A percentile compares a stretch with the other conserved stretches of the same genome.
These are phyloP conservation scores for Solanum infundibuliforme DNA, from an alignment of 257 asterid genomes.

Conservation along the genomic window DNA sequence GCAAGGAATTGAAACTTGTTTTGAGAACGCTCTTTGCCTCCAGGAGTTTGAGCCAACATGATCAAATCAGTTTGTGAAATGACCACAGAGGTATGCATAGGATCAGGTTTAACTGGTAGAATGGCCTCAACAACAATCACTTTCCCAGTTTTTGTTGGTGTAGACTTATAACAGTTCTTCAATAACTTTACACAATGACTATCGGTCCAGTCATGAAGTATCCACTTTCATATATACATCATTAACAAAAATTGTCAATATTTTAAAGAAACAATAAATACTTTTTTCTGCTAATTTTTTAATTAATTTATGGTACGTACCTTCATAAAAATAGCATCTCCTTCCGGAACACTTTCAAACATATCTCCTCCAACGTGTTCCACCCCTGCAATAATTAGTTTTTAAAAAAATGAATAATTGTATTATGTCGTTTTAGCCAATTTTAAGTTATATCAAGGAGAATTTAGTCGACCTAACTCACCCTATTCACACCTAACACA, in stretches of 20 bases:
- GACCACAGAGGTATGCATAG: background rate
- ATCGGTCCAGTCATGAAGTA: constrained; percentile 35
- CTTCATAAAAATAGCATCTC: constrained; percentile 24
- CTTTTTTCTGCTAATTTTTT: background rate
- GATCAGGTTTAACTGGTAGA: constrained; percentile 5
- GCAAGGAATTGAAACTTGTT: constrained; percentile 19
- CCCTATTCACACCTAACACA: background rate
- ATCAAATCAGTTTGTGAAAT: background rate
- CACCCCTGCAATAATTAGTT: constrained; percentile 18
- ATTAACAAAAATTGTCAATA: background rate
- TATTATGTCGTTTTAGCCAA: background rate
- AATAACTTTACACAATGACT: constrained; percentile 20
- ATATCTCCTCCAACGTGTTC: constrained; percentile 38
- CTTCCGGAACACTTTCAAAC: constrained; percentile 32
- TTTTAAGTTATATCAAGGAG: too few species aligned
- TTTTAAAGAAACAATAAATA: background rate
- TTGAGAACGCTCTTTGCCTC: constrained; percentile 26
- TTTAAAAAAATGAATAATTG: background rate
- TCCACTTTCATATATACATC: constrained; percentile 12
- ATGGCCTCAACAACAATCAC: constrained; percentile 19
- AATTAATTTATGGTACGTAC: background rate
- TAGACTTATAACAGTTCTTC: constrained; percentile 20
- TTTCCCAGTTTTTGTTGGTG: constrained; percentile 17
- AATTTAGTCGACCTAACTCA: too few species aligned
- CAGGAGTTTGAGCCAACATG: constrained; percentile 17